Evolutionary conservation across 2,329 filamentous ascomycete species (phyloP).

Genomic region (Colletotrichum cereale): DNA sequence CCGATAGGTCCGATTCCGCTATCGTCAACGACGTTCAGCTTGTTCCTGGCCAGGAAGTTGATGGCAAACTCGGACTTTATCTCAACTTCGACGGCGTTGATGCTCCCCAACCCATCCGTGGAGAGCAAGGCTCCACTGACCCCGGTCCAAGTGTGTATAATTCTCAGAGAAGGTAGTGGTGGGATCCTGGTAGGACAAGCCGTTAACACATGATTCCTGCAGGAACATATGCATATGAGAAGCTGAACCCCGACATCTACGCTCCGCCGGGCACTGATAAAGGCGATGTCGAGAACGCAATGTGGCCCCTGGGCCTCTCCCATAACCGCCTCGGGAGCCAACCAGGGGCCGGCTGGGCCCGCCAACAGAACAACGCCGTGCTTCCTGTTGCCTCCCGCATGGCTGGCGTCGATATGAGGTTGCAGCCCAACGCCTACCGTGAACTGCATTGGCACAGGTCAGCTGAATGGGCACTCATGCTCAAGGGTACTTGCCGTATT

Average conservation of each 20-base stretch:
- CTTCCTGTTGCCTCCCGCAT: constrained; percentile 64
- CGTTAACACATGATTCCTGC: constrained; percentile 17
- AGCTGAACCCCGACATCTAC: constrained; percentile 65
- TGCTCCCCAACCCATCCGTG: constrained; percentile 68
- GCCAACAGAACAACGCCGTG: constrained; percentile 64
- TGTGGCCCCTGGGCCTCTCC: constrained; percentile 68
- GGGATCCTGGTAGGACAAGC: too few relatives aligned
- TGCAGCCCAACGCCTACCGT: constrained; percentile 68
- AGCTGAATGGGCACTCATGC: constrained; percentile 64
- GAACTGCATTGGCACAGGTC: constrained; percentile 74
- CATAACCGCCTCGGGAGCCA: constrained; percentile 61
- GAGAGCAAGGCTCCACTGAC: constrained; percentile 61
- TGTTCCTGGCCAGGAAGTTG: constrained; percentile 63
- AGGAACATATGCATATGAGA: constrained; percentile 58
- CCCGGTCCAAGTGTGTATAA: constrained; percentile 61
- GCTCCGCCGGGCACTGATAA: constrained; percentile 67
- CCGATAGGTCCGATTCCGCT: constrained; percentile 52
- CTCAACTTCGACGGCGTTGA: constrained; percentile 66
- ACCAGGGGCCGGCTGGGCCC: constrained; percentile 63
- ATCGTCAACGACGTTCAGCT: constrained; percentile 54
- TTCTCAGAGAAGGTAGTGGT: background rate
- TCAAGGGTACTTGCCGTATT: constrained; percentile 66
- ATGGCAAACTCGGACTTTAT: constrained; percentile 62
- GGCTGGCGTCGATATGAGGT: constrained; percentile 71
- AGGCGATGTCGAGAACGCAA: constrained; percentile 59